Evolutionary conservation across 352 stramenopile genomes (phyloP).

Genomic region (Globisporangium paroecandrum): DNA sequence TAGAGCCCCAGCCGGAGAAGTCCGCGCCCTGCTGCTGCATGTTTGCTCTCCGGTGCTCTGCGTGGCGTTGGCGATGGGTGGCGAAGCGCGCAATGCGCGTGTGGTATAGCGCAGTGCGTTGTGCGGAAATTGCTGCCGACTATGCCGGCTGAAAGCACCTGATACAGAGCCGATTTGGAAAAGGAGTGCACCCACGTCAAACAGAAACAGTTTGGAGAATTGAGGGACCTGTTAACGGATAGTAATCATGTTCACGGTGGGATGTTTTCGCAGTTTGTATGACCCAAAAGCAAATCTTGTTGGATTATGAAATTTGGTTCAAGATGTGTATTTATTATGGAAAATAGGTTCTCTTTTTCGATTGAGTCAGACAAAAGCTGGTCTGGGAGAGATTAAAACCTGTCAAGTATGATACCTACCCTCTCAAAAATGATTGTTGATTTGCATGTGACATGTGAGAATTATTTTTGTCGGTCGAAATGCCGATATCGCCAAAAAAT

Average conservation of each 20-base stretch:
- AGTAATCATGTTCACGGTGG: not conserved
- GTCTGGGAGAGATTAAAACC: not conserved
- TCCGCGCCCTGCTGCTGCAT: conserved; percentile 19
- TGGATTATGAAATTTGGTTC: not conserved
- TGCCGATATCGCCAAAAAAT: too few relatives aligned
- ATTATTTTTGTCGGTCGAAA: too few relatives aligned
- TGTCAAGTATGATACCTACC: not conserved
- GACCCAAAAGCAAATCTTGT: not conserved
- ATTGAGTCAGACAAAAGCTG: not conserved
- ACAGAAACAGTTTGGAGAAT: not conserved
- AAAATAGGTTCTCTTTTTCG: not conserved
- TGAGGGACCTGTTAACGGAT: not conserved
- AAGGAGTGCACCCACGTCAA: not conserved
- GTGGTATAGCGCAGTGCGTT: too few relatives aligned
- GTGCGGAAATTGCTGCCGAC: not conserved
- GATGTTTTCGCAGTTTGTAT: not conserved
- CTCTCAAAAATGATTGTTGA: not conserved
- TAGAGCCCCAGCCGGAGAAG: conserved; percentile 62
- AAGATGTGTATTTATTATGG: not conserved
- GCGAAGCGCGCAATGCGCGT: not conserved
- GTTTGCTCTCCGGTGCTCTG: not conserved
- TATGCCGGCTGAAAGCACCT: not conserved
- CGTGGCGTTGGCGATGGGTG: not conserved
- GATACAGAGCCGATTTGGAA: not conserved
- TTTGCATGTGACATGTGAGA: not conserved